These are phyloP conservation scores for Schrenkiella parvula DNA, from an alignment of 345 rosid genomes.

Conservation along the genomic window DNA sequence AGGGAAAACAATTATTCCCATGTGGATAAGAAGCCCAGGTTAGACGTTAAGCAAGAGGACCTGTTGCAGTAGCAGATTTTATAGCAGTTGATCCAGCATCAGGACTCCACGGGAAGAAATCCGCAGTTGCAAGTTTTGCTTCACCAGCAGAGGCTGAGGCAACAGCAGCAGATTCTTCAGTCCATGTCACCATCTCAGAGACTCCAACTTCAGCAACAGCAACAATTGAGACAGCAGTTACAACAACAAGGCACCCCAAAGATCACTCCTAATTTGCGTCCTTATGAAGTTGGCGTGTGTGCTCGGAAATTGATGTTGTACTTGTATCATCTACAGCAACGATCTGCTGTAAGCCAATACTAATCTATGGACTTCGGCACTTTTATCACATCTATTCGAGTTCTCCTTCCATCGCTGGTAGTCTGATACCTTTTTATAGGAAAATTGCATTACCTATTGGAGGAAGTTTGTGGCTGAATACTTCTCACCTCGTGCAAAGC, in stretches of 20 bases:
- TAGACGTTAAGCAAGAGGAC: slow-evolving; percentile 89
- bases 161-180: slow-evolving; percentile 55
- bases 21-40: slow-evolving; percentile 64
- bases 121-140: slow-evolving; percentile 68
- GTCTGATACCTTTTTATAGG: slow-evolving; percentile 41
- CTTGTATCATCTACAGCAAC: slow-evolving; percentile 82
- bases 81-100: slow-evolving; percentile 77
- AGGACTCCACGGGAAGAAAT: slow-evolving; percentile 52
- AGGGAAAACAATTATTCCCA: slow-evolving; percentile 26
- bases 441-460: slow-evolving; percentile 90
- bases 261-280: slow-evolving; percentile 49
- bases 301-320: slow-evolving; percentile 94
- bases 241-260: slow-evolving; percentile 70
- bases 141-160: slow-evolving; percentile 70
- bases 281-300: slow-evolving; percentile 82
- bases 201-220: slow-evolving; percentile 60
- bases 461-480: slow-evolving; percentile 92
- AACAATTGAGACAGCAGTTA: slow-evolving; percentile 77
- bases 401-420: not conserved
- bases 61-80: slow-evolving; percentile 69
- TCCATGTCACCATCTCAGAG: slow-evolving; percentile 84
- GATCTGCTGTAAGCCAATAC: slow-evolving; percentile 61
- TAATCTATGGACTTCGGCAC: not conserved
- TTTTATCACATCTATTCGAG: not conserved
- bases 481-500: slow-evolving; percentile 92